These are phyloP conservation scores for Sporopachydermia cereana DNA, from an alignment of 1,139 yeast genomes.

Conservation along the genomic window DNA sequence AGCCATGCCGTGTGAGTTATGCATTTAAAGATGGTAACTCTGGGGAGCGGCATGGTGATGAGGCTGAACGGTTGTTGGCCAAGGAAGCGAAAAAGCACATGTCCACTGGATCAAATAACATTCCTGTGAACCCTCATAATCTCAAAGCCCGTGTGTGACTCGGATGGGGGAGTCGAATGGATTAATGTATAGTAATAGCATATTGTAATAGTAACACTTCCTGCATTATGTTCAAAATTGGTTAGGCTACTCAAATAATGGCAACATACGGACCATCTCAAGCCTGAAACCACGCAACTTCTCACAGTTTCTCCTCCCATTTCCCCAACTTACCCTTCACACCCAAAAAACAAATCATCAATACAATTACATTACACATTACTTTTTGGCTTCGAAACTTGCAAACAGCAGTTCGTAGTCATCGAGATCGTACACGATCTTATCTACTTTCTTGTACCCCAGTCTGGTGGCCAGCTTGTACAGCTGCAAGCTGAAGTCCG, in stretches of 20 bases:
- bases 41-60: slow-evolving; percentile 65
- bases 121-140: neutral
- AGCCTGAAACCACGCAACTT: too few species aligned
- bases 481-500: slow-evolving; percentile 17
- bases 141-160: slow-evolving; percentile 1
- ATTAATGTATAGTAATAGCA: too few species aligned
- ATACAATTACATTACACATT: neutral
- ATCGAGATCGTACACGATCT: slow-evolving; percentile 58
- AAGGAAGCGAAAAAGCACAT: slow-evolving; percentile 41
- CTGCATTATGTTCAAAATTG: too few species aligned
- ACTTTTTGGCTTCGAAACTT: slow-evolving; percentile 17
- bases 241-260: too few species aligned
- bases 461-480: slow-evolving; percentile 24
- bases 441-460: slow-evolving; percentile 56
- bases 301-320: too few species aligned
- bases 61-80: slow-evolving; percentile 63
- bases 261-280: too few species aligned
- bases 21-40: slow-evolving; percentile 58
- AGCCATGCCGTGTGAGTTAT: slow-evolving; percentile 48
- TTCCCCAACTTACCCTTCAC: too few species aligned
- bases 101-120: slow-evolving; percentile 1
- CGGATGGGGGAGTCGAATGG: too few species aligned
- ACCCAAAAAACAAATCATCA: too few species aligned
- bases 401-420: slow-evolving; percentile 37
- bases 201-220: too few species aligned